Conservation (phyloP, 2,329 filamentous ascomycete species). For the Corinectria fuckeliana region DNA sequence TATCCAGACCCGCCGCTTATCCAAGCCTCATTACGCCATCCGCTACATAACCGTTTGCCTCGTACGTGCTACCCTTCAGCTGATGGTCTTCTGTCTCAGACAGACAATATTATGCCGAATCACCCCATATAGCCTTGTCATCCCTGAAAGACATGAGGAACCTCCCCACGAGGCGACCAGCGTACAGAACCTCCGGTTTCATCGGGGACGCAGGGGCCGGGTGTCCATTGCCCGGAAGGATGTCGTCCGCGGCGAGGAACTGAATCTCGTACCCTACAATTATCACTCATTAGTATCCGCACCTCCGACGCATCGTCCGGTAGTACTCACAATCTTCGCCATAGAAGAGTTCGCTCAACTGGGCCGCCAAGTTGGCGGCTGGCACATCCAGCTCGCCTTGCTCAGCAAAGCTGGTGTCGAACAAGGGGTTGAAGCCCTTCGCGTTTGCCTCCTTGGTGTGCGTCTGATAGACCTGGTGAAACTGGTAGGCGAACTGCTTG, state of each 20-base stretch:
- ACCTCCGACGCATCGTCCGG: slow-evolving; percentile 2
- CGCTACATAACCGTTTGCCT: slow-evolving; percentile 25
- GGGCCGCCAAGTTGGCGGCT: slow-evolving; percentile 53
- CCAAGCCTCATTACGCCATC: slow-evolving; percentile 26
- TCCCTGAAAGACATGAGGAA: slow-evolving; percentile 63
- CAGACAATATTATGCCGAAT: slow-evolving; percentile 19
- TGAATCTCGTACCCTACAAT: slow-evolving; percentile 45
- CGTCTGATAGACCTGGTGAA: slow-evolving; percentile 66
- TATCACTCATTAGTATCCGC: slow-evolving; percentile 26
- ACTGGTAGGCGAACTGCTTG: slow-evolving; percentile 65
- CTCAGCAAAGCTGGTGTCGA: slow-evolving; percentile 51
- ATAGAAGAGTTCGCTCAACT: slow-evolving; percentile 53
- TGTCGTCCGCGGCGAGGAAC: slow-evolving; percentile 54
- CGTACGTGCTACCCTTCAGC: slow-evolving; percentile 5
- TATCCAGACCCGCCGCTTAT: slow-evolving; percentile 16
- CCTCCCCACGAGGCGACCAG: slow-evolving; percentile 58
- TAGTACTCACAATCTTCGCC: slow-evolving; percentile 52
- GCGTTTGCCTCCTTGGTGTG: slow-evolving; percentile 56
- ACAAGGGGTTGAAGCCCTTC: slow-evolving; percentile 62
- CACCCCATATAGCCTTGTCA: slow-evolving; percentile 55
- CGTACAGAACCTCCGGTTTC: slow-evolving; percentile 58
- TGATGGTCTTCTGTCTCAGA: slow-evolving; percentile 26
- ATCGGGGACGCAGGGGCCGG: slow-evolving; percentile 56
- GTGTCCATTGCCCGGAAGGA: slow-evolving; percentile 52
- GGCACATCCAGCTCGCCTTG: slow-evolving; percentile 54